Conservation (phyloP, 2,329 filamentous ascomycete species). For the Chalara sp. region DNA sequence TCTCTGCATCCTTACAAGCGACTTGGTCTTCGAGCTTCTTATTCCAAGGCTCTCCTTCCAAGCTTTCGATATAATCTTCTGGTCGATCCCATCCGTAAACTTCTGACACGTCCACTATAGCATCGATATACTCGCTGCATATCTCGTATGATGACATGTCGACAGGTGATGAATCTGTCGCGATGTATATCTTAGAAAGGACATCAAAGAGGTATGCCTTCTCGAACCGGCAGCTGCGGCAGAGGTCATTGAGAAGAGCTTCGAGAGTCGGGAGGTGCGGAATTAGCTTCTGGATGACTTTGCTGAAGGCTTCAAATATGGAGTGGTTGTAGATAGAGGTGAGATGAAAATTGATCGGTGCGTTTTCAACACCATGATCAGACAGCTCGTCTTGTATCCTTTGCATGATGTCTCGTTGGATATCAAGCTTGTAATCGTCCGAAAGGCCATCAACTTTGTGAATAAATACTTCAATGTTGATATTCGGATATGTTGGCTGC, state of each 20-base stretch:
- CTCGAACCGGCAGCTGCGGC: constrained; percentile 89
- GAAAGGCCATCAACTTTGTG: constrained; percentile 98
- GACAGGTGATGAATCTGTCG: constrained; percentile 85
- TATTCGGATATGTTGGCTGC: constrained; percentile 80
- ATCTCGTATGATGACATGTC: constrained; percentile 97
- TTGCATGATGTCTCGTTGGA: constrained; percentile 93
- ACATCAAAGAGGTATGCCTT: constrained; percentile 99
- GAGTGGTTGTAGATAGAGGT: constrained; percentile 98
- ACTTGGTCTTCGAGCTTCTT: constrained; percentile 59
- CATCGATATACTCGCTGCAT: constrained; percentile 97
- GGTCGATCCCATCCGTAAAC: constrained; percentile 76
- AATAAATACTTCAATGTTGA: constrained; percentile 97
- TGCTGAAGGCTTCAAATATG: constrained; percentile 96
- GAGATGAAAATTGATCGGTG: constrained; percentile 88
- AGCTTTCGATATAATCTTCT: constrained; percentile 44
- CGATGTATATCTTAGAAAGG: constrained; percentile 96
- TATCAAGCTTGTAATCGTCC: constrained; percentile 93
- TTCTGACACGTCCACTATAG: constrained; percentile 94
- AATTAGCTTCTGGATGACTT: constrained; percentile 96
- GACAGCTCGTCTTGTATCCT: constrained; percentile 93
- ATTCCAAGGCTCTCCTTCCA: constrained; percentile 56
- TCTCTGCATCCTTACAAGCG: constrained; percentile 59
- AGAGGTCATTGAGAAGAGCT: constrained; percentile 87
- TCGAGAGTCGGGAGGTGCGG: constrained; percentile 90
- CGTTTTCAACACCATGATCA: constrained; percentile 88